These are phyloP conservation scores for Phytophthora crassamura DNA, from an alignment of 352 stramenopile genomes.

Conservation along the genomic window DNA sequence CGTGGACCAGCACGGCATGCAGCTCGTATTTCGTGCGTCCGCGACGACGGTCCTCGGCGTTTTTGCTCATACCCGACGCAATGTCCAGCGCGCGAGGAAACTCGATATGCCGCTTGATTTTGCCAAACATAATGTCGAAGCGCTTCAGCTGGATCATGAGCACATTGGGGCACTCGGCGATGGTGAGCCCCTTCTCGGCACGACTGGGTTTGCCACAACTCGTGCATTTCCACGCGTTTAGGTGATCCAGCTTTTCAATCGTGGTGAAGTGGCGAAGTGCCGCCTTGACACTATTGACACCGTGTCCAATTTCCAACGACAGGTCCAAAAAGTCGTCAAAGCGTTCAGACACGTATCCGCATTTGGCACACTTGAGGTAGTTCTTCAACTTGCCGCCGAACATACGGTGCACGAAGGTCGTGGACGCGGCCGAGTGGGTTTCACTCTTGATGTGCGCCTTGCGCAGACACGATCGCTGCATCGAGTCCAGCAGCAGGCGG, in stretches of 20 bases:
- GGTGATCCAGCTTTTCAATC: conserved; percentile 81
- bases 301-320: conserved; percentile 86
- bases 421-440: conserved; percentile 56
- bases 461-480: conserved; percentile 82
- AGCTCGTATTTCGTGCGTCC: conserved; percentile 75
- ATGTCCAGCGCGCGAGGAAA: conserved; percentile 82
- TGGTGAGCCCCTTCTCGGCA: conserved; percentile 85
- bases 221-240: conserved; percentile 89
- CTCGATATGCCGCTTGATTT: conserved; percentile 90
- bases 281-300: conserved; percentile 73
- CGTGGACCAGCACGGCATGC: conserved; percentile 87
- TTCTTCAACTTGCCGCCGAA: conserved; percentile 89
- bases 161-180: conserved; percentile 85
- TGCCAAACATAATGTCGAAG: conserved; percentile 88
- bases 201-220: conserved; percentile 78
- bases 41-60: conserved; percentile 53
- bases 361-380: conserved; percentile 87
- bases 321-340: conserved; percentile 91
- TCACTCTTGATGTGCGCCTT: conserved; percentile 79
- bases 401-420: conserved; percentile 84
- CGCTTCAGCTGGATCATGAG: conserved; percentile 92
- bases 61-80: conserved; percentile 60
- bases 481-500: conserved; percentile 84
- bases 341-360: conserved; percentile 78
- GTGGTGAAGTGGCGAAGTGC: conserved; percentile 87